Evolutionary conservation across 176 grass and related monocot genomes (phyloP), one percentile per base, ranked within the genome.

Genomic region (Bonia amplexicaulis): DNA sequence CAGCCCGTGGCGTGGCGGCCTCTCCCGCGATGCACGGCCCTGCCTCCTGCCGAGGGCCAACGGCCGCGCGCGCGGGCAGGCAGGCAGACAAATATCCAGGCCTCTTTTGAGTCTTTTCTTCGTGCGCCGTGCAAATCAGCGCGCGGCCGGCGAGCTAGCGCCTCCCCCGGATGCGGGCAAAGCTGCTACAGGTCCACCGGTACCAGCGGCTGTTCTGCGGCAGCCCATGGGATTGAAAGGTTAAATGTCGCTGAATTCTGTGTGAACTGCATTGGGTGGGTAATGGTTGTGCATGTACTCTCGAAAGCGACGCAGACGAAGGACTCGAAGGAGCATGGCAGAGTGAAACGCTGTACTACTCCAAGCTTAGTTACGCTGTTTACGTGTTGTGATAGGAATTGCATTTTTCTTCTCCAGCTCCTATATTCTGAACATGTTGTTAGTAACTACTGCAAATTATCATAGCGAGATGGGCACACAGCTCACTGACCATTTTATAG

Each of bases 121-220:
- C 33, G 78, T 40, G 64, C 12, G 64, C 33, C 63, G 46, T 1
- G 55, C 55, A 4, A 10, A 58, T 23, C 20, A 58, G 63, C 63
- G 14, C 5, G 7, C 65, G 27, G 48, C 54, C 11, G 63, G 80
- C 40, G 46, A 23, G 82, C 23, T 69, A 60, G 22, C 58, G 23
- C 85, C 85, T 87, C 85, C 85, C 85, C 85, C 85, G 78, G 9
- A 58, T 58, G 22, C 69, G 69, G 41, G 69, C 69, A 71, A 71
- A 71, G 42, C 41, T 47, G 69, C 69, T 26, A 25, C 69, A 47
- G 41, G 6, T 26, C 69, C n/a, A 26, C 42, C 41, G 3, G 68
- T 46, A 68, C 66, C 6, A 6, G 40, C 69, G 41, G 20, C 68
- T 20, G 22, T 14, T 22, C 22, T 6, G 20, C 20, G 19, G 57